phyloP scores from a whole-genome alignment of 495 filamentous ascomycete genomes.

The Podospora tetraspora region DNA sequence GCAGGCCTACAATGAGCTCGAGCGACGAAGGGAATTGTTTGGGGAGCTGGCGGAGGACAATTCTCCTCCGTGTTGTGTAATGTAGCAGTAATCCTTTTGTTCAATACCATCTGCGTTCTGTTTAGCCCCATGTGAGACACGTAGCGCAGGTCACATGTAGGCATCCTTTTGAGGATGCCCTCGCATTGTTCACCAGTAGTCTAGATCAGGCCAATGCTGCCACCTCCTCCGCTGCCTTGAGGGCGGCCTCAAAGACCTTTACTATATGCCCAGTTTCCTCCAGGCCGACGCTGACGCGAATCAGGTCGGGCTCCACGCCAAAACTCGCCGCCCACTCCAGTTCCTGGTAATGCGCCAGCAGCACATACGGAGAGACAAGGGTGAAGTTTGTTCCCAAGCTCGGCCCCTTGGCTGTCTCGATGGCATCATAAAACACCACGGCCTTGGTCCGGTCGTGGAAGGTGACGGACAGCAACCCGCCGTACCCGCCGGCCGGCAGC shows the following conservation, averaged over 20 bases:
- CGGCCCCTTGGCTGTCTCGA: constrained; percentile 88
- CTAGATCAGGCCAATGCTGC: background rate
- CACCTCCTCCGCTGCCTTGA: constrained; percentile 40
- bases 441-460: constrained; percentile 68
- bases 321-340: constrained; percentile 81
- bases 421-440: constrained; percentile 73
- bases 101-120: background rate
- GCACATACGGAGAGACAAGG: constrained; percentile 77
- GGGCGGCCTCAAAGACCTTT: constrained; percentile 43
- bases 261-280: constrained; percentile 67
- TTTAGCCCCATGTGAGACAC: background rate
- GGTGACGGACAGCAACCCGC: constrained; percentile 78
- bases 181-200: background rate
- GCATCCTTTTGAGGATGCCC: background rate
- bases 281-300: constrained; percentile 85
- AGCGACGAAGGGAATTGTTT: constrained; percentile 49
- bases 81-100: constrained; percentile 8
- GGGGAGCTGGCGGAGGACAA: constrained; percentile 41
- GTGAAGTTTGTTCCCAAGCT: constrained; percentile 98
- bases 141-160: background rate
- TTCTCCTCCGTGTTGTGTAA: constrained; percentile 44
- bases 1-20: constrained; percentile 51
- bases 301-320: constrained; percentile 68
- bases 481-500: constrained; percentile 75
- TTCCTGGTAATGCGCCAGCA: constrained; percentile 89